phyloP scores from a whole-genome alignment of 2,329 filamentous ascomycete genomes.

The Aspergillus udagawae region DNA sequence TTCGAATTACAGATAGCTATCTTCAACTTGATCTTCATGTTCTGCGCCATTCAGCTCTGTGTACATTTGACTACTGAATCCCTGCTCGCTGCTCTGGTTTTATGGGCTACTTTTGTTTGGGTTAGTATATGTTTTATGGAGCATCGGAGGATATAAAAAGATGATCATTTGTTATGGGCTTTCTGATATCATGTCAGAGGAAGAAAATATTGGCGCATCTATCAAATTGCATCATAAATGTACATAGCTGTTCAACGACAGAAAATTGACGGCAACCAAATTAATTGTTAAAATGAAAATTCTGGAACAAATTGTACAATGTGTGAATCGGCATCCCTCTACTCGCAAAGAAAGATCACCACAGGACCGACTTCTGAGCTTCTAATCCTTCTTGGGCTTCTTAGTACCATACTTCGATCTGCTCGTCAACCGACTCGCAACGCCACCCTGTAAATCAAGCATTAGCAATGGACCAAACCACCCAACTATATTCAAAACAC shows the following conservation, averaged over 20 bases:
- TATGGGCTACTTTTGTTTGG: neutral
- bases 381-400: slow-evolving; percentile 80
- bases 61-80: neutral
- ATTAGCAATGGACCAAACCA: slow-evolving; percentile 21
- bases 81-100: neutral
- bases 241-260: neutral
- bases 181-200: neutral
- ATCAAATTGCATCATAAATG: neutral
- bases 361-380: neutral
- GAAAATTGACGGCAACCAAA: neutral
- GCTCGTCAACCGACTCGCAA: slow-evolving; percentile 75
- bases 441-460: slow-evolving; percentile 66
- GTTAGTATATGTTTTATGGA: neutral
- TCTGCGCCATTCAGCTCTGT: neutral
- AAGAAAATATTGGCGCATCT: neutral
- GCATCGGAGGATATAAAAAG: neutral
- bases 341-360: neutral
- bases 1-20: neutral
- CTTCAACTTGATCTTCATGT: neutral
- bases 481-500: neutral
- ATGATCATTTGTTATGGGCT: neutral
- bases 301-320: slow-evolving; percentile 3
- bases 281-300: neutral
- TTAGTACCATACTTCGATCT: slow-evolving; percentile 98
- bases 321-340: neutral